Base-by-base conservation (phyloP, 179 eudicot genomes). In the Pouteria campechiana region DNA sequence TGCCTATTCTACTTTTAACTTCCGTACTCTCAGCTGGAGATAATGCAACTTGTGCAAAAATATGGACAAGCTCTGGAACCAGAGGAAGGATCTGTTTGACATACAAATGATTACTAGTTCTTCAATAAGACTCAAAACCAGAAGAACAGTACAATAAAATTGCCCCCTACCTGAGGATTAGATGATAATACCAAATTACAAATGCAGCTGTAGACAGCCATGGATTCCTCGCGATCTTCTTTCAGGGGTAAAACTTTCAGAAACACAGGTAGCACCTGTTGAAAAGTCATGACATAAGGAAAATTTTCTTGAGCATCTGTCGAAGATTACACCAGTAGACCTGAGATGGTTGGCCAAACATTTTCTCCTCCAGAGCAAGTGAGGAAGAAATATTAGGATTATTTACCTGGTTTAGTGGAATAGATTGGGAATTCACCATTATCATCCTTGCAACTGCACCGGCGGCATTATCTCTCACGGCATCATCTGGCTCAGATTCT, bases 401-500 rank as follows among this genome's bases (percentile, higher is more conserved):
- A 46, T 51, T 10, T 14, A 87, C 99, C 87, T 92, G 99, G 56
- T 75, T 70, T 49, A 92, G 61, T 6, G 99, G 99, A 37, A 82
- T 61, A 32, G 76, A 58, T 57, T 87, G 88, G 24, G 87, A 85
- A 44, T 83, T 87, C 32, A 76, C 84, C 83, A 83, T 79, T 22
- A 92, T 79, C 96, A 92, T 92, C 71, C 88, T 80, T 41, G 99
- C 96, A 52, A 87, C 85, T 45, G 99, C 99, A 69, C 99, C 94
- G 17, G 99, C 93, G 32, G 94, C 99, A 61, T 92, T 92, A 50
- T 92, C 99, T 48, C 81, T 92, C 53, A 82, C 99, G 12, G 96
- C 99, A 78, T 77, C 63, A 57, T 87, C 99, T n/a, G 94, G 90
- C 58, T 92, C 99, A 44, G 82, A 57, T 46, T 77, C 96, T 18